Evolutionary conservation across 768 basidiomycete genomes (phyloP).

Genomic region (Suillus spraguei): DNA sequence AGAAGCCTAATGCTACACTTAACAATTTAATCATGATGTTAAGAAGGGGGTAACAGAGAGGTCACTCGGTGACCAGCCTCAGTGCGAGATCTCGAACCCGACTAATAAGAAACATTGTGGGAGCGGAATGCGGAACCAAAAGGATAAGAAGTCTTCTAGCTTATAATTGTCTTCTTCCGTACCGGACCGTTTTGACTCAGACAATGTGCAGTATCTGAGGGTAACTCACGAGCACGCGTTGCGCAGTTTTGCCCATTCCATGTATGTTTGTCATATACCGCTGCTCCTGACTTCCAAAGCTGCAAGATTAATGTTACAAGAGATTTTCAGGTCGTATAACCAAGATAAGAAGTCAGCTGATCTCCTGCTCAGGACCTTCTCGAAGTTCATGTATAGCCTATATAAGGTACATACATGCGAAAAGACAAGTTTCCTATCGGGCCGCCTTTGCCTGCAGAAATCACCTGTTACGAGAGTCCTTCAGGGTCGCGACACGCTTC

Average conservation of each 20-base stretch:
- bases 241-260: background rate
- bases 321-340: background rate
- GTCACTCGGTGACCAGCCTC: background rate
- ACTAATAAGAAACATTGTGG: background rate
- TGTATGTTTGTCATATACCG: background rate
- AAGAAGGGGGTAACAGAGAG: no score
- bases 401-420: background rate
- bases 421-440: background rate
- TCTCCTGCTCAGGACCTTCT: background rate
- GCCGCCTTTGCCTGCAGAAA: background rate
- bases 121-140: background rate
- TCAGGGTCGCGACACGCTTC: background rate
- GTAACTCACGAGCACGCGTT: background rate
- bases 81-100: background rate
- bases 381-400: background rate
- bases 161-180: background rate
- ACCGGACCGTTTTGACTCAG: background rate
- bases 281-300: background rate
- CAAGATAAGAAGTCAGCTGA: constrained; percentile 1
- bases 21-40: constrained; percentile 3
- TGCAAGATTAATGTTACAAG: no score
- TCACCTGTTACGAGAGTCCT: no score
- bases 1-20: background rate
- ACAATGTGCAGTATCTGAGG: no score
- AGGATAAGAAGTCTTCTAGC: background rate